Evolutionary conservation across 1,284 basidiomycete genomes (phyloP), one percentile per base, ranked within the genome.

Genomic region (Neotropicomus parvogracilis): DNA sequence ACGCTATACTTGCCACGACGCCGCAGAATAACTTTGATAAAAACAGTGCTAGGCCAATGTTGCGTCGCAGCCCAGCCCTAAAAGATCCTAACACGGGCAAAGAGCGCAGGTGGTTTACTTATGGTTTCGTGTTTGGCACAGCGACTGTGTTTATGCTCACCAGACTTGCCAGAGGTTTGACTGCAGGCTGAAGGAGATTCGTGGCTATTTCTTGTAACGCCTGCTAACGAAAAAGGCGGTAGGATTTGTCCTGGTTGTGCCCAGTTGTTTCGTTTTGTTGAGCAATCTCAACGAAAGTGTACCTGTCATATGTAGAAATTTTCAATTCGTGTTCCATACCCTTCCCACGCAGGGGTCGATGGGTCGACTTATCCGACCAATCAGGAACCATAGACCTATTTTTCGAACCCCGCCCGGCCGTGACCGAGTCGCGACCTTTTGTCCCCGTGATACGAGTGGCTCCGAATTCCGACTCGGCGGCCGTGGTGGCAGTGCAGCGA

Each of bases 301-400:
- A 11, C n/a, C 24, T 26, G n/a, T 50, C 41, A 63, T 35, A 27
- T 19, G 37, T 77, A 69, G 59, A 73, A 78, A 17, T 62, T 57
- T 3, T 67, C 58, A 9, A 79, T 59, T 3, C 52, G 45, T 13
- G 61, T 70, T 5, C 79, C 76, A n/a, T n/a, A n/a, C n/a, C n/a
- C n/a, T n/a, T n/a, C n/a, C n/a, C n/a, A n/a, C n/a, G n/a, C n/a
- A n/a, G n/a, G n/a, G n/a, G n/a, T n/a, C n/a, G n/a, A n/a, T n/a
- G n/a, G n/a, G n/a, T n/a, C n/a, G n/a, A n/a, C n/a, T n/a, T n/a
- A n/a, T n/a, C n/a, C n/a, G n/a, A n/a, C n/a, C n/a, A n/a, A n/a
- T n/a, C n/a, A n/a, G n/a, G n/a, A n/a, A n/a, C n/a, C n/a, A n/a
- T n/a, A n/a, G n/a, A n/a, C n/a, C n/a, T n/a, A n/a, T n/a, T n/a